Conservation (phyloP, 495 filamentous ascomycete genomes). For the Astrocystis sublimbata region DNA sequence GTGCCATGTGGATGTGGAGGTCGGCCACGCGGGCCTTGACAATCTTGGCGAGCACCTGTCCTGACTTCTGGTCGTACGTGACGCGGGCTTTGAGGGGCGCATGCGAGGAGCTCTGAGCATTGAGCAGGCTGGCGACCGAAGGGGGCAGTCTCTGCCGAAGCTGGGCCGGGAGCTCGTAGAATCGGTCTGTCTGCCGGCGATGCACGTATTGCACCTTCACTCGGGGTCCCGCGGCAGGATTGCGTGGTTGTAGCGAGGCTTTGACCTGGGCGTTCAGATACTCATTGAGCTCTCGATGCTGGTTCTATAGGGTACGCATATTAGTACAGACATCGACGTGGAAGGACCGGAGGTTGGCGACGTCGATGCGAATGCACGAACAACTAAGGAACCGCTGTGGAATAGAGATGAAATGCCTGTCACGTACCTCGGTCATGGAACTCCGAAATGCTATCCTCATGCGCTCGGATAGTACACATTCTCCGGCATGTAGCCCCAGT, state of each 20-base stretch:
- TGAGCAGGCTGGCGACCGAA: constrained; percentile 50
- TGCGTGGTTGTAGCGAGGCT: constrained; percentile 47
- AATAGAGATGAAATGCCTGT: background rate
- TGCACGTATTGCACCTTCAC: constrained; percentile 77
- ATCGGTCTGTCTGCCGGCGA: constrained; percentile 75
- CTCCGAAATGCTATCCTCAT: constrained; percentile 66
- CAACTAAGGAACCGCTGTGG: too few relatives aligned
- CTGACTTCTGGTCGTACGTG: constrained; percentile 71
- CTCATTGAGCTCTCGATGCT: constrained; percentile 76
- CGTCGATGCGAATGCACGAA: background rate
- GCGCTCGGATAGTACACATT: constrained; percentile 62
- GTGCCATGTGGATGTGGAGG: constrained; percentile 74
- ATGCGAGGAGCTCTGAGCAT: too few relatives aligned
- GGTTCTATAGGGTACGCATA: constrained; percentile 48
- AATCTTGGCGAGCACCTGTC: constrained; percentile 75
- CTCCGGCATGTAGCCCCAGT: constrained; percentile 60
- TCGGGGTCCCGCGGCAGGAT: constrained; percentile 42
- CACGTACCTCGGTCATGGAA: constrained; percentile 79
- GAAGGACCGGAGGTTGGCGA: background rate
- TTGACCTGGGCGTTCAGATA: constrained; percentile 73
- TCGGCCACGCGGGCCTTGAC: constrained; percentile 87
- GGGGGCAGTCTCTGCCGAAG: constrained; percentile 46
- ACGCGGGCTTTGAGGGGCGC: constrained; percentile 72
- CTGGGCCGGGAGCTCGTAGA: constrained; percentile 70
- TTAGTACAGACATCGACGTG: constrained; percentile 6